Base-by-base conservation (phyloP, 2,329 filamentous ascomycete species). In the Plectosphaerella cucumerina region DNA sequence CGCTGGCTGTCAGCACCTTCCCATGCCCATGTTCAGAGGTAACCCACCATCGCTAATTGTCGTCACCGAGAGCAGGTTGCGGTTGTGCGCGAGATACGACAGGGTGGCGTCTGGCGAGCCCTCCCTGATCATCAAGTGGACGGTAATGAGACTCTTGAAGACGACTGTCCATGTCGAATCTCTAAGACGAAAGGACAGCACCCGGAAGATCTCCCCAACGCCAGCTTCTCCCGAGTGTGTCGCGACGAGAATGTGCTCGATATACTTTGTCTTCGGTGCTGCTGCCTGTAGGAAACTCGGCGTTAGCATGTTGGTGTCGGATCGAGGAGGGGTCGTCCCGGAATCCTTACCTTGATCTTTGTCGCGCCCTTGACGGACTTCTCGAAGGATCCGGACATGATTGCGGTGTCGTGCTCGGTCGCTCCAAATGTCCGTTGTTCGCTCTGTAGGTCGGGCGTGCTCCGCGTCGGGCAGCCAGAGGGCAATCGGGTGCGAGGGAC, bases 131-230 rank as follows among this genome's bases (percentile, higher is more conserved):
- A 99, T 97, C 55, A 97, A 76, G 69, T 99, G 94, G 44, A 96
- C 85, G 46, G 96, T 94, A 62, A 97, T 96, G 59, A 99, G 77
- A 61, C 90, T 87, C 76, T 99, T 99, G 85, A 97, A 96, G 58
- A 96, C 93, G 52, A 97, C 91, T n/a, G 94, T 99, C 94, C 94
- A 99, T 77, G 94, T 96, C 59, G 93, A 93, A 69, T 99, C 94
- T 66, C 91, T 87, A 59, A 99, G 73, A 48, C 94, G 85, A 67
- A 90, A 84, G 66, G 95, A 91, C 50, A 99, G 77, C 41, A 91
- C 90, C 54, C 94, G 86, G 69, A 99, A 97, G 64, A 99, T 89
- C 73, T 99, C 94, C 53, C 87, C 93, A 53, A 99, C 90, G 59
- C 93, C 94, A 49, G 90, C 89, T 72, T 99, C 94, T 60, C 92